Conservation (phyloP, 2,329 filamentous ascomycete genomes). For the Metarhizium album region DNA sequence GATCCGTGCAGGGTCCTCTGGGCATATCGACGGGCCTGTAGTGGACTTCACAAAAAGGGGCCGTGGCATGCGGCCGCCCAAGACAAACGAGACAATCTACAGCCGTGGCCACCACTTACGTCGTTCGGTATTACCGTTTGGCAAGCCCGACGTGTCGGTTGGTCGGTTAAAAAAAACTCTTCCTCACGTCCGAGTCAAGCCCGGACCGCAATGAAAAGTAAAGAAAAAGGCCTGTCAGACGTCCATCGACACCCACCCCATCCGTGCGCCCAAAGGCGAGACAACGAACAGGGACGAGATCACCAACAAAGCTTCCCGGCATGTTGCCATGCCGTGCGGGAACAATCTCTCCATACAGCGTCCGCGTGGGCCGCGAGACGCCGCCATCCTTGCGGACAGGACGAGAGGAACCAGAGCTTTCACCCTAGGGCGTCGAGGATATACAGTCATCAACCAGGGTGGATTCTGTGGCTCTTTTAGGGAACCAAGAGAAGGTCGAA, state of each 20-base stretch:
- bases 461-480: conserved; percentile 86
- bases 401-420: conserved; percentile 53
- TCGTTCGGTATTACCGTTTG: too few species aligned
- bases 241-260: conserved; percentile 76
- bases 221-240: conserved; percentile 66
- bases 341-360: conserved; percentile 68
- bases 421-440: conserved; percentile 87
- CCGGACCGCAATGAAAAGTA: conserved; percentile 46
- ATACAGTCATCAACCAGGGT: conserved; percentile 88
- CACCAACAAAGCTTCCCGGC: conserved; percentile 47
- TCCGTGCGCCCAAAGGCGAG: conserved; percentile 66
- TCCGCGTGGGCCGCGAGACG: conserved; percentile 10
- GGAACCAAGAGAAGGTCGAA: conserved; percentile 85
- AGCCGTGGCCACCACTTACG: too few species aligned
- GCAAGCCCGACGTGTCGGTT: too few species aligned
- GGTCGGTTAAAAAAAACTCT: conserved; percentile 21
- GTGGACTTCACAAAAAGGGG: too few species aligned
- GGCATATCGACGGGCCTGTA: too few species aligned
- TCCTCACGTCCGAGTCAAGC: conserved; percentile 40
- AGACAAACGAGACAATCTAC: too few species aligned
- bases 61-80: too few species aligned
- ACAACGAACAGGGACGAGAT: conserved; percentile 70
- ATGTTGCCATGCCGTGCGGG: conserved; percentile 6
- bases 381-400: conserved; percentile 54
- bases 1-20: too few species aligned